phyloP scores from a whole-genome alignment of 345 rosid species.

The Eutrema japonicum region DNA sequence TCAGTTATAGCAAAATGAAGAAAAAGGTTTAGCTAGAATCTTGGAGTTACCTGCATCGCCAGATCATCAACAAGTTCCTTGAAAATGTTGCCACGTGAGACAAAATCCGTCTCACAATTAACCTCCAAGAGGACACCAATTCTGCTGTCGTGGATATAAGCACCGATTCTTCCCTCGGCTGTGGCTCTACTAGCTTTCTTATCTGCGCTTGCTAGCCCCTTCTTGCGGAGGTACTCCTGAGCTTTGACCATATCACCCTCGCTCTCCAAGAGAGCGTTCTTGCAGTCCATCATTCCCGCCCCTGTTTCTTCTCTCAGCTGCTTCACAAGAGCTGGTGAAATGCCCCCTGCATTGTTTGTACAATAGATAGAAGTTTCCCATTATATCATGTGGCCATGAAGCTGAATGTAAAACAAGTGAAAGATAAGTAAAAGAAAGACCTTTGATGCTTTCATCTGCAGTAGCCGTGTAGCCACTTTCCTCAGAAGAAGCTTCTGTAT shows the following conservation, averaged over 20 bases:
- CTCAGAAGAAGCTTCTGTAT: slow-evolving; percentile 46
- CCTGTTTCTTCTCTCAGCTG: slow-evolving; percentile 98
- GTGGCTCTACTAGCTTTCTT: slow-evolving; percentile 91
- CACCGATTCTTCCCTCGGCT: slow-evolving; percentile 93
- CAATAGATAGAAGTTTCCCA: background rate
- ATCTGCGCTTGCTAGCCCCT: slow-evolving; percentile 93
- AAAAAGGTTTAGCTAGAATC: background rate
- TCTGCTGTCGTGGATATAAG: slow-evolving; percentile 95
- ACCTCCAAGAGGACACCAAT: slow-evolving; percentile 93
- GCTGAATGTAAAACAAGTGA: slow-evolving; percentile 17
- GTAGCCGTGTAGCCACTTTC: slow-evolving; percentile 41
- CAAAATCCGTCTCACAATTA: slow-evolving; percentile 96
- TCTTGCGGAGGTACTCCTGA: slow-evolving; percentile 89
- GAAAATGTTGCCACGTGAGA: slow-evolving; percentile 91
- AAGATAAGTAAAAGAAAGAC: slow-evolving; percentile 42
- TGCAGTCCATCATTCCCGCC: slow-evolving; percentile 99
- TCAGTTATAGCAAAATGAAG: slow-evolving; percentile 15
- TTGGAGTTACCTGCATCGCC: slow-evolving; percentile 68
- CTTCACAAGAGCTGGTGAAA: slow-evolving; percentile 90
- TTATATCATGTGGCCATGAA: slow-evolving; percentile 11
- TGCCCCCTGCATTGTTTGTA: slow-evolving; percentile 48
- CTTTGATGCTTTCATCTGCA: slow-evolving; percentile 54
- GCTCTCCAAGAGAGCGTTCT: slow-evolving; percentile 78
- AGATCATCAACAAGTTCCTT: slow-evolving; percentile 92
- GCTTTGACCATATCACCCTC: slow-evolving; percentile 89